phyloP scores from a whole-genome alignment of 1,139 yeast species.

The Scheffersomyces cryptocercus region DNA sequence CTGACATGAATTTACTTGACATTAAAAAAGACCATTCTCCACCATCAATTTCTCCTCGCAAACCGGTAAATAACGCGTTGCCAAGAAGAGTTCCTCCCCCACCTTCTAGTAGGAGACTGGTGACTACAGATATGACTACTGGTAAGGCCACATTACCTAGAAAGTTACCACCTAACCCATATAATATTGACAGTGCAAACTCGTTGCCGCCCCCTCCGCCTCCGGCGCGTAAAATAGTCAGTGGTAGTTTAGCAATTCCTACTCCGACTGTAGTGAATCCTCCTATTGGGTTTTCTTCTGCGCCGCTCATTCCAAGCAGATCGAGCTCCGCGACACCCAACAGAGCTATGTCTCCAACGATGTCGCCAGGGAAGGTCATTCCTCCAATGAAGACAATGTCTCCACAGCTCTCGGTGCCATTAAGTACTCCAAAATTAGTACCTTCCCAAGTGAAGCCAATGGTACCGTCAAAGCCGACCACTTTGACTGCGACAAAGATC shows the following conservation, averaged over 20 bases:
- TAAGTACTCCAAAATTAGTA: conserved; percentile 5
- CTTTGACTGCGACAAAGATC: conserved; percentile 24
- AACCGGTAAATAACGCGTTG: conserved; percentile 10
- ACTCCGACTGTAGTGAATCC: conserved; percentile 5
- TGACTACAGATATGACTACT: conserved; percentile 4
- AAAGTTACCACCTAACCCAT: conserved; percentile 24
- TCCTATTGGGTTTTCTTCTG: conserved; percentile 40
- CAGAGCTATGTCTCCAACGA: conserved; percentile 10
- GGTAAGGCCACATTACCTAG: conserved; percentile 15
- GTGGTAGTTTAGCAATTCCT: conserved; percentile 9
- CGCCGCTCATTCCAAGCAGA: conserved; percentile 43
- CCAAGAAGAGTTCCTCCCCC: conserved; percentile 44
- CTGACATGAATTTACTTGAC: conserved; percentile 41
- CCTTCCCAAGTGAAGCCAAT: conserved; percentile 25
- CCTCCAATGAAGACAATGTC: no score
- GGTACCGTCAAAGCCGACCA: conserved; percentile 38
- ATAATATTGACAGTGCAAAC: conserved; percentile 4
- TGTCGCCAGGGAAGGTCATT: conserved; percentile 8
- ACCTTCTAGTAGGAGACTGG: conserved; percentile 27
- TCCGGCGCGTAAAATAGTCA: conserved; percentile 14
- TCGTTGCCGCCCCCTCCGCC: conserved; percentile 32
- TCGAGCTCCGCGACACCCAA: conserved; percentile 32
- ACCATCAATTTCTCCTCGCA: conserved; percentile 24
- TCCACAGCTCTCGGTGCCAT: conserved; percentile 1
- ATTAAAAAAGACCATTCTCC: conserved; percentile 16